Evolutionary conservation across 179 eudicot genomes (phyloP), one percentile per base, ranked within the genome.

Genomic region (Carnegiea gigantea): DNA sequence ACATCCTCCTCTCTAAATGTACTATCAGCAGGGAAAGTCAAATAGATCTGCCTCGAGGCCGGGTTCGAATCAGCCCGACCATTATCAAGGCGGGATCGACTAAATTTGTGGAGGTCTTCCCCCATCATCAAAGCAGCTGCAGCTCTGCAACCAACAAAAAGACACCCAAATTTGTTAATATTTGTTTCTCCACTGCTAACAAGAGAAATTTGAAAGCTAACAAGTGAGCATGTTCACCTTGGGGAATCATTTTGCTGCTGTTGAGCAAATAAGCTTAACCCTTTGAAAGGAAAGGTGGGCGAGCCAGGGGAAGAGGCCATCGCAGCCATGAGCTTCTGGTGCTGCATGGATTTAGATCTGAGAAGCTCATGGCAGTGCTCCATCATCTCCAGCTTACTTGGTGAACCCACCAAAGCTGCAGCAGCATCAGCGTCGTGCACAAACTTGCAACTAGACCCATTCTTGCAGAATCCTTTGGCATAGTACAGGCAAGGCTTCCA

Each of bases 1-100:
- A 92, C 94, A 86, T 92, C 97, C 73, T 92, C 97, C 85, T 92
- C 97, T 78, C 91, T 89, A 71, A 92, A 92, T 7, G 94, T 91
- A 77, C 94, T 91, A 78, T 90, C 95, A 77, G 95, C 95, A 46
- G 95, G 95, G 81, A 92, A 92, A 26, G 95, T 92, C 83, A 92
- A 80, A 86, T 92, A 92, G 83, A 92, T 92, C 87, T 92, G 97
- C 81, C 97, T 90, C 15, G 97, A 92, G 68, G 90, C 93, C 0
- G 97, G 89, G 85, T 86, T 92, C 78, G 86, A 83, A 86, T 88
- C 79, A 80, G 82, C 36, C 33, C 85, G 84, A 48, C 88, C 88
- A 79, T 86, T 88, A 7, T 89, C 89, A 3, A 89, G 82, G 78
- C 93, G 77, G 36, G 85, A 76, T 18, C 91, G 84, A 26, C 88